These are phyloP conservation scores for Trametes hirsuta DNA, from an alignment of 1,284 basidiomycete genomes.

Conservation along the genomic window DNA sequence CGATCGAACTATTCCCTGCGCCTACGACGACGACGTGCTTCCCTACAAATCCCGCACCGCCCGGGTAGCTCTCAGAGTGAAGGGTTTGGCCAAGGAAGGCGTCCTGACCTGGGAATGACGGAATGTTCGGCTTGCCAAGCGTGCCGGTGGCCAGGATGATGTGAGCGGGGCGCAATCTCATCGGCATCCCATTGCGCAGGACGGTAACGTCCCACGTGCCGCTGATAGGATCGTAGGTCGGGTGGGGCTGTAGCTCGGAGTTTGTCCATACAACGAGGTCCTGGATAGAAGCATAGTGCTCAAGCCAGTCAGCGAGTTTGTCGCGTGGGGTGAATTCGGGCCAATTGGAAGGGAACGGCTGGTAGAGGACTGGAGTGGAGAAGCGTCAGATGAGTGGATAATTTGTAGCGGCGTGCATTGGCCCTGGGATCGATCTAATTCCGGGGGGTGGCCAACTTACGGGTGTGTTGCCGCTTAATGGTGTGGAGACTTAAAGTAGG, in stretches of 20 bases:
- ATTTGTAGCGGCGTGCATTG: neutral
- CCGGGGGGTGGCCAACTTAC: conserved; percentile 30
- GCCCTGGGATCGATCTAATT: neutral
- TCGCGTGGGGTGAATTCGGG: conserved; percentile 33
- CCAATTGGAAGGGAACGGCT: conserved; percentile 36
- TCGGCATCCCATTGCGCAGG: conserved; percentile 40
- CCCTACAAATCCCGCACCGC: conserved; percentile 43
- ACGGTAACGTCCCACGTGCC: conserved; percentile 56
- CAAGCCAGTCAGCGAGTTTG: conserved; percentile 64
- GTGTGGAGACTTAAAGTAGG: conserved; percentile 54
- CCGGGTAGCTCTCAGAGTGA: conserved; percentile 46
- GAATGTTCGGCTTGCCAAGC: conserved; percentile 49
- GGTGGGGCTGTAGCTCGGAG: conserved; percentile 41
- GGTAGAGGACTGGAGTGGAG: conserved; percentile 40
- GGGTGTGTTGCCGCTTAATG: conserved; percentile 37
- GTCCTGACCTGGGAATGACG: conserved; percentile 42
- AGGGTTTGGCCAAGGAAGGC: conserved; percentile 45
- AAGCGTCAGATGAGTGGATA: neutral
- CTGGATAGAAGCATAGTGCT: conserved; percentile 61
- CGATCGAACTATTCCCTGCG: conserved; percentile 49
- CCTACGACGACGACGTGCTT: conserved; percentile 57
- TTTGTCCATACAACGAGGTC: conserved; percentile 70
- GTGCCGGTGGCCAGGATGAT: conserved; percentile 64
- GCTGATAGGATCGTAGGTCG: conserved; percentile 41
- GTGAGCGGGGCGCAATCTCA: conserved; percentile 54